Base-by-base conservation (phyloP, 129 eudicot genomes). In the Artemisia annua region DNA sequence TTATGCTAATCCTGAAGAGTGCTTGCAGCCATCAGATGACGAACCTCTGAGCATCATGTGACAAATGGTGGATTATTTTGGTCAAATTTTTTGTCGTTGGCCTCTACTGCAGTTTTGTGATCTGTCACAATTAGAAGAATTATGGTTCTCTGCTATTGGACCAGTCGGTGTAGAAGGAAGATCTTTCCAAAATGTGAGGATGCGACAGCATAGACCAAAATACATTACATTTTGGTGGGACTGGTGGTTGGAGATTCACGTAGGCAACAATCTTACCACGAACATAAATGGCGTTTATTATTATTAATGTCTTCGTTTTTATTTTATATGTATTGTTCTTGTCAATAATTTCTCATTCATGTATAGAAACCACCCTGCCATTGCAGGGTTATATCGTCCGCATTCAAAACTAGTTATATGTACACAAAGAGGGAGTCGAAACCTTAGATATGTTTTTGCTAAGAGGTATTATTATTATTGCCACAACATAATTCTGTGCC, bases 1-100 rank as follows among this genome's bases (percentile, higher is more conserved):
- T 32, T 95, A 90, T 54, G 84, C 97, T 17, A 95, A 95, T 82
- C 99, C 99, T 0, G 85, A 85, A 28, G 99, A 95, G 82, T 95
- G 99, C 55, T 83, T 90, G 83, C 90, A 82, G 63, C 78, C 81
- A 18, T 71, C 85, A 59, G 86, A 85, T 32, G 94, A 87, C 61
- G 89, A 82, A 76, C 78, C 79, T 16, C 39, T 79, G 46, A 90
- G 80, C 76, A 78, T 78, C 48, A 48, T 80, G 20, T 83, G 68
- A 82, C 10, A 24, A 18, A 19, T 49, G 15, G 58, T 22, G 18
- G 67, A 67, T 63, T 66, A 63, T 15, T 69, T 35, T 50, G 63
- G 78, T 46, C 69, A 46, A 48, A 14, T 6, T 35, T 6, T 35
- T 7, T 35, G 44, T 35, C 44, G 9, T 63, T 32, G 70, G 50